Conservation (phyloP, 176 grass and related monocot species). For the Oryza punctata region DNA sequence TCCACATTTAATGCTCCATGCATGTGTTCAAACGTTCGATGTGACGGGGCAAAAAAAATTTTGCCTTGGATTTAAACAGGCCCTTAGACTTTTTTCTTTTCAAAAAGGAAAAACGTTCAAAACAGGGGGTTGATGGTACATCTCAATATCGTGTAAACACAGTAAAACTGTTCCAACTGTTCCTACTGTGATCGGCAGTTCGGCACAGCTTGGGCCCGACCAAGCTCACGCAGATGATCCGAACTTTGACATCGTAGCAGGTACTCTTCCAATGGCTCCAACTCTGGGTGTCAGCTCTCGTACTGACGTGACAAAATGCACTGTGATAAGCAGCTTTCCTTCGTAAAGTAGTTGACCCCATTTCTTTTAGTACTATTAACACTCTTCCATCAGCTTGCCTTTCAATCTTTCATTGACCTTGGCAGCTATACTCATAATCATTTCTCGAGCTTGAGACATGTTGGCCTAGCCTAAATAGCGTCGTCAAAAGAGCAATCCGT, state of each 20-base stretch:
- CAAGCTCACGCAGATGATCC: neutral
- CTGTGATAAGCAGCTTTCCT: neutral
- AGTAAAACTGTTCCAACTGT: neutral
- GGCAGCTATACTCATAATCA: neutral
- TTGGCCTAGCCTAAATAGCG: neutral
- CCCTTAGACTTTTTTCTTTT: too few species aligned
- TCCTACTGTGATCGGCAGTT: too few species aligned
- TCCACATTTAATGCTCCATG: too few species aligned
- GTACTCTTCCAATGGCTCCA: neutral
- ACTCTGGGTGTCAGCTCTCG: neutral
- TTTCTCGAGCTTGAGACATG: neutral
- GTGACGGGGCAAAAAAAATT: too few species aligned
- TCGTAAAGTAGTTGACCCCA: constrained; percentile 11
- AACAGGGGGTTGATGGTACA: neutral
- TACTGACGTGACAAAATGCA: constrained; percentile 29
- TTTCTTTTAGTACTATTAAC: neutral
- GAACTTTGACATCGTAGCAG: neutral
- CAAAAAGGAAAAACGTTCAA: neutral
- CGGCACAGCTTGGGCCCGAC: neutral
- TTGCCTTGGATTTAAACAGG: too few species aligned
- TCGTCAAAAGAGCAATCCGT: neutral
- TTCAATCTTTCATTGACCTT: neutral
- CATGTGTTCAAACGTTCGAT: too few species aligned
- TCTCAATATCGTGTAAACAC: neutral
- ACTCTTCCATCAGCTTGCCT: neutral